Evolutionary conservation across 768 basidiomycete genomes (phyloP).

Genomic region (Lactifluus hygrophoroides): DNA sequence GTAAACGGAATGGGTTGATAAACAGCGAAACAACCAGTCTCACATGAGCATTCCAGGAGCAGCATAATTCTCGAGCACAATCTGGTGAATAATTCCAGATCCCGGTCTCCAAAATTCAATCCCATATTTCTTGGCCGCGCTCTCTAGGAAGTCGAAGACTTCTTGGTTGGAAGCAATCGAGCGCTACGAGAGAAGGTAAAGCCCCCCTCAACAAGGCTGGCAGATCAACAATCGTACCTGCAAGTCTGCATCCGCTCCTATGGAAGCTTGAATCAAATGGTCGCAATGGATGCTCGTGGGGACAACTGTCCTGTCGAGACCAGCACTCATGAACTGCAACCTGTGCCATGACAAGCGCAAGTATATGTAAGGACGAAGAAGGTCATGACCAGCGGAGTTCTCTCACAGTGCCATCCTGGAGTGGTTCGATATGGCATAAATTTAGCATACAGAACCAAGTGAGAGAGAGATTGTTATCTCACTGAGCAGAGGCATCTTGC

Average conservation of each 20-base stretch:
- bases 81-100: conserved; percentile 93
- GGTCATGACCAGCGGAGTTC: conserved; percentile 24
- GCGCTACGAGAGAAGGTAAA: conserved; percentile 35
- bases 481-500: conserved; percentile 93
- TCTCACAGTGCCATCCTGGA: conserved; percentile 72
- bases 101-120: conserved; percentile 99
- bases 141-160: conserved; percentile 95
- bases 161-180: conserved; percentile 88
- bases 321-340: conserved; percentile 97
- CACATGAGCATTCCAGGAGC: conserved; percentile 92
- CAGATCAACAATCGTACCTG: conserved; percentile 38
- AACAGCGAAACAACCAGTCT: conserved; percentile 21
- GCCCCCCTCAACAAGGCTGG: background rate
- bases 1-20: conserved; percentile 7
- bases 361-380: background rate
- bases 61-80: conserved; percentile 96
- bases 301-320: conserved; percentile 73
- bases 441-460: background rate
- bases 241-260: conserved; percentile 80
- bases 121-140: conserved; percentile 82
- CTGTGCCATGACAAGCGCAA: conserved; percentile 30
- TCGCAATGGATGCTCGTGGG: conserved; percentile 95
- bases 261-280: conserved; percentile 91
- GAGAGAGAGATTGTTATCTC: conserved; percentile 29
- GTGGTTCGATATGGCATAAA: background rate